Evolutionary conservation across 257 asterid species (phyloP).

Genomic region (Coffea eugenioides): DNA sequence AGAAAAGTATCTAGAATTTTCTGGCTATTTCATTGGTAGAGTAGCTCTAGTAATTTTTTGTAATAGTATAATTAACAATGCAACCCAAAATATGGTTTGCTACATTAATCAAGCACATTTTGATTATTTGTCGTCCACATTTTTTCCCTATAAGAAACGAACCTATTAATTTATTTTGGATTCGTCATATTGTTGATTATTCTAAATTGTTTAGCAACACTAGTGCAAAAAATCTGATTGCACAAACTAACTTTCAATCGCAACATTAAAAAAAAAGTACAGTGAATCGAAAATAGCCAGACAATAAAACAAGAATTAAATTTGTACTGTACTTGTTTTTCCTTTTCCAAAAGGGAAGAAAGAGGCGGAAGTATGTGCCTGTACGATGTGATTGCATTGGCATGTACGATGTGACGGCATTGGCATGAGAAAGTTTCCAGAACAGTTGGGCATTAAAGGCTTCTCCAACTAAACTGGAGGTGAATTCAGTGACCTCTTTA

Average conservation of each 20-base stretch:
- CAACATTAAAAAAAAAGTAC: too few relatives aligned
- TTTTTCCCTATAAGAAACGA: background rate
- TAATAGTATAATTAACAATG: too few relatives aligned
- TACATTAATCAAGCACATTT: too few relatives aligned
- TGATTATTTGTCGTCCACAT: too few relatives aligned
- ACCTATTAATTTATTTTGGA: background rate
- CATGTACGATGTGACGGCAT: background rate
- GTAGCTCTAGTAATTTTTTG: too few relatives aligned
- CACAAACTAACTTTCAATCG: too few relatives aligned
- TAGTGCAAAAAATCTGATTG: background rate
- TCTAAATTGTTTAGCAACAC: too few relatives aligned
- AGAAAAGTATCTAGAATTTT: background rate
- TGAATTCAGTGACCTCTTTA: background rate
- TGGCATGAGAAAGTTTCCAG: background rate
- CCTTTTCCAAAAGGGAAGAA: background rate
- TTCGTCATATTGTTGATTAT: background rate
- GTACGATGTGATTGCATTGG: background rate
- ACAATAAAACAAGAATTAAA: too few relatives aligned
- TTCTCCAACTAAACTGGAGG: background rate
- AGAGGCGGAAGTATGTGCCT: background rate
- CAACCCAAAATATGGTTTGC: too few relatives aligned
- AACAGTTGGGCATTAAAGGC: background rate
- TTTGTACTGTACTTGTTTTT: too few relatives aligned
- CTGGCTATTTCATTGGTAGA: too few relatives aligned
- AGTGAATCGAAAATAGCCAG: background rate